Base-by-base conservation (phyloP, 176 grass and related monocot species). In the Triticum timopheevii region DNA sequence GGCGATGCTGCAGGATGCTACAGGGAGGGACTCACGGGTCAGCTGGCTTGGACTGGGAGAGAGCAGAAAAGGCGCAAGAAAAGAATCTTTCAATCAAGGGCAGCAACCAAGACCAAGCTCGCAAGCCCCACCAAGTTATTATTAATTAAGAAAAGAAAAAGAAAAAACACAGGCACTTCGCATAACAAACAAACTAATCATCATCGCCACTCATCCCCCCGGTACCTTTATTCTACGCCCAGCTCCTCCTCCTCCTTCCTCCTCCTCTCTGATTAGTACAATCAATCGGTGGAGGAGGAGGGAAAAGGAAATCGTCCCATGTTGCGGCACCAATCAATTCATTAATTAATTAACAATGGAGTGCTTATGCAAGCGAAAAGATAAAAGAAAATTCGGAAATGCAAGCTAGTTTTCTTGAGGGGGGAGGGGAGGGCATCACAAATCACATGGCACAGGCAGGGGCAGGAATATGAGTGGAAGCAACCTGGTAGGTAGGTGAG, bases 111-210 rank as follows among this genome's bases (percentile, higher is more conserved):
- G 65, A 65, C 10, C 24, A 49, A 65, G 59, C n/a, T 13, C 25
- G 4, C 2, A 12, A 36, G 5, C 20, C 66, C 66, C 66, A 69
- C 31, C 66, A 19, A 34, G 65, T 8, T 42, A 30, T 30, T 10
- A 40, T 2, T 66, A 20, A 4, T 65, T 34, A 20, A 20, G 2
- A 69, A 2, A 50, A 4, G 28, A 2, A 30, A 2, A 2, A 1
- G 20, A 22, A 22, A 9, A 20, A 16, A 24, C 10, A 24, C 10
- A 24, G 61, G 3, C 28, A 17, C 28, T 30, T 30, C 28, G 28
- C 73, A 66, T 67, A 61, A 10, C 42, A 90, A 90, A 73, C 73
- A 66, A 84, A 84, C 76, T 87, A 87, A 87, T 91, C 75, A 87
- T 86, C 54, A 78, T 23, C 39, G 7, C 33, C 30, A 35, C 19